Evolutionary conservation across 2,329 filamentous ascomycete species (phyloP).

Genomic region (Fusarium xylarioides): DNA sequence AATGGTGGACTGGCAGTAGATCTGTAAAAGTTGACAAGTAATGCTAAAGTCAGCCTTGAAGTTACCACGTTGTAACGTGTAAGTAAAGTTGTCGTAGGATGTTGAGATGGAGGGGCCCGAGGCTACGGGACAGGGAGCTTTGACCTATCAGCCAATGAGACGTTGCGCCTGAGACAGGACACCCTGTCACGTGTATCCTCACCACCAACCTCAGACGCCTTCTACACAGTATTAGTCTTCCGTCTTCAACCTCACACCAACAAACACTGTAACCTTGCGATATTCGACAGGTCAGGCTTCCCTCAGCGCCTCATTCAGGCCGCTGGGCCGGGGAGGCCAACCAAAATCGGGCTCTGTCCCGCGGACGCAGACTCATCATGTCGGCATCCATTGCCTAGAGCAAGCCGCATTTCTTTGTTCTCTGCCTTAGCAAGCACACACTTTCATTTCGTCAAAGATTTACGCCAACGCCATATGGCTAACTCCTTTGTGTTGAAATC

Average conservation of each 20-base stretch:
- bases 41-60: constrained; percentile 36
- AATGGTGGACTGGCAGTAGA: constrained; percentile 27
- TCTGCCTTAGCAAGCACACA: constrained; percentile 37
- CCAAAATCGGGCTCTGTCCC: constrained; percentile 14
- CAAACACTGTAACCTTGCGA: not conserved
- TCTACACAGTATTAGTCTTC: not conserved
- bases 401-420: constrained; percentile 43
- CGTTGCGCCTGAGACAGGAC: constrained; percentile 5
- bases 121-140: not conserved
- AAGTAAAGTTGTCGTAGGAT: constrained; percentile 1
- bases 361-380: constrained; percentile 14
- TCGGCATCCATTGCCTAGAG: constrained; percentile 20
- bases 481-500: constrained; percentile 20
- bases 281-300: not conserved
- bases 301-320: constrained; percentile 21
- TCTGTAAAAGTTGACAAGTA: constrained; percentile 31
- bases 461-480: constrained; percentile 14
- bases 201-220: not conserved
- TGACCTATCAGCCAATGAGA: constrained; percentile 30
- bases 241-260: constrained; percentile 16
- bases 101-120: constrained; percentile 5
- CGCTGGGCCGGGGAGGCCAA: constrained; percentile 7
- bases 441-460: constrained; percentile 23
- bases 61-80: not conserved
- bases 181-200: constrained; percentile 21